Conservation (phyloP, 768 basidiomycete species). For the Lyophyllum shimeji region DNA sequence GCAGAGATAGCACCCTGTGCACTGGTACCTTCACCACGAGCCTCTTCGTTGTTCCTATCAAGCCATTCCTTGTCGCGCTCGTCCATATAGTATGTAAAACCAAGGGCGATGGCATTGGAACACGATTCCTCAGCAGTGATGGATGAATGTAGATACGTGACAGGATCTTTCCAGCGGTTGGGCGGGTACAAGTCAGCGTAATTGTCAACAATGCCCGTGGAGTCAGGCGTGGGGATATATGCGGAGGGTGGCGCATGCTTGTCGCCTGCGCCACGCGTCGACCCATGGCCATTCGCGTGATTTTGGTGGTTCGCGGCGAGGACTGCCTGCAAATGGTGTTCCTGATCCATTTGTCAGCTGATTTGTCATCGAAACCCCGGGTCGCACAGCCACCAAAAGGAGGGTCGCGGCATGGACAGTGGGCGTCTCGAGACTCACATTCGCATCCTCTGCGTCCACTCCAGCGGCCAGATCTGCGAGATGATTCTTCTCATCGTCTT, state of each 20-base stretch:
- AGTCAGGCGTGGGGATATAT: constrained; percentile 92
- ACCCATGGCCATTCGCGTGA: constrained; percentile 19
- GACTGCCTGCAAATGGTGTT: constrained; percentile 53
- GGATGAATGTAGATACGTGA: constrained; percentile 76
- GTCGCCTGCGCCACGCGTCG: constrained; percentile 22
- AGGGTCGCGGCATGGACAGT: constrained; percentile 37
- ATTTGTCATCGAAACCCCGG: constrained; percentile 52
- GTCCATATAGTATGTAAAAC: constrained; percentile 91
- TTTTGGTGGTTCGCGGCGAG: constrained; percentile 39
- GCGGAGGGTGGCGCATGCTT: constrained; percentile 45
- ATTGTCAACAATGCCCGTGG: constrained; percentile 73
- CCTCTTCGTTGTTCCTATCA: constrained; percentile 83
- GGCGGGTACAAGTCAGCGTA: constrained; percentile 76
- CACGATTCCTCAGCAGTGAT: constrained; percentile 81
- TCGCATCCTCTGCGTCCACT: constrained; percentile 91
- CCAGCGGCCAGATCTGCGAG: constrained; percentile 75
- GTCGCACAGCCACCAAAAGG: constrained; percentile 45
- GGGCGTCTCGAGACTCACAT: constrained; percentile 61
- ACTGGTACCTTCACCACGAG: constrained; percentile 86
- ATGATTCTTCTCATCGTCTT: constrained; percentile 78
- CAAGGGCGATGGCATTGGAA: constrained; percentile 59
- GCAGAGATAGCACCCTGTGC: constrained; percentile 64
- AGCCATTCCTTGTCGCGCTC: constrained; percentile 96
- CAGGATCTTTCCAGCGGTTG: constrained; percentile 74
- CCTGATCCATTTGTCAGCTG: constrained; percentile 42